Percentiles rank a stretch among this genome's conserved stretches.
These are phyloP conservation scores for Ascochyta fabae DNA, from an alignment of 2,329 filamentous ascomycete species.

Conservation along the genomic window DNA sequence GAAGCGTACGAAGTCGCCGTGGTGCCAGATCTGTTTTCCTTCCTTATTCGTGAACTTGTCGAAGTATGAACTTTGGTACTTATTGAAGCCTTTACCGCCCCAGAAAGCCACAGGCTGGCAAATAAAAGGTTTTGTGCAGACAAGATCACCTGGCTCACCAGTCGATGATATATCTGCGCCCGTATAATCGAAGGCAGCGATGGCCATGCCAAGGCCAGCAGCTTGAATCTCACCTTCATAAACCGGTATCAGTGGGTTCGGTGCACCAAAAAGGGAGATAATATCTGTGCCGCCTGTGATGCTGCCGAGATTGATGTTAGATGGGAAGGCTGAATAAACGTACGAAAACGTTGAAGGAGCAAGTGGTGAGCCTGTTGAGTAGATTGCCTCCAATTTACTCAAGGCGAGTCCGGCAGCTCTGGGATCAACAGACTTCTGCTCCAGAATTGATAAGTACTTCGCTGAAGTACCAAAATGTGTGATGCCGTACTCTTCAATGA, in stretches of 20 bases:
- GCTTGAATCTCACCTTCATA: slow-evolving; percentile 59
- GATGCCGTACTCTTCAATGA: slow-evolving; percentile 81
- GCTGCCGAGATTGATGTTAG: slow-evolving; percentile 82
- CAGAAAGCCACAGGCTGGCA: slow-evolving; percentile 92
- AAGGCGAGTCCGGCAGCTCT: slow-evolving; percentile 58
- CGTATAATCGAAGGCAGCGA: slow-evolving; percentile 59
- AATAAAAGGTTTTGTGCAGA: slow-evolving; percentile 85
- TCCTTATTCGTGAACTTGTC: slow-evolving; percentile 69
- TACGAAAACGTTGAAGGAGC: slow-evolving; percentile 93
- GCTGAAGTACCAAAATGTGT: slow-evolving; percentile 96
- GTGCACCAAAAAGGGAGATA: slow-evolving; percentile 89
- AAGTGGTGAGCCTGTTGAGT: slow-evolving; percentile 90
- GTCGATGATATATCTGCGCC: slow-evolving; percentile 64
- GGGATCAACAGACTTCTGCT: slow-evolving; percentile 67
- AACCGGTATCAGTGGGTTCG: slow-evolving; percentile 64
- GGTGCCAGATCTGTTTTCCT: slow-evolving; percentile 75
- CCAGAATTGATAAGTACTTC: slow-evolving; percentile 89
- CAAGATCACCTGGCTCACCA: slow-evolving; percentile 81
- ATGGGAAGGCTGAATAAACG: slow-evolving; percentile 82
- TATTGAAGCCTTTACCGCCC: slow-evolving; percentile 72
- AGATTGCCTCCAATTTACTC: slow-evolving; percentile 76
- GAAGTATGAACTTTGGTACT: slow-evolving; percentile 87
- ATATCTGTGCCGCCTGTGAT: slow-evolving; percentile 98
- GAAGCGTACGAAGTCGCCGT: slow-evolving; percentile 86
- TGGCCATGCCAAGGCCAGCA: slow-evolving; percentile 58